Evolutionary conservation across 2,329 filamentous ascomycete genomes (phyloP).

Genomic region (Botryotinia globosa): DNA sequence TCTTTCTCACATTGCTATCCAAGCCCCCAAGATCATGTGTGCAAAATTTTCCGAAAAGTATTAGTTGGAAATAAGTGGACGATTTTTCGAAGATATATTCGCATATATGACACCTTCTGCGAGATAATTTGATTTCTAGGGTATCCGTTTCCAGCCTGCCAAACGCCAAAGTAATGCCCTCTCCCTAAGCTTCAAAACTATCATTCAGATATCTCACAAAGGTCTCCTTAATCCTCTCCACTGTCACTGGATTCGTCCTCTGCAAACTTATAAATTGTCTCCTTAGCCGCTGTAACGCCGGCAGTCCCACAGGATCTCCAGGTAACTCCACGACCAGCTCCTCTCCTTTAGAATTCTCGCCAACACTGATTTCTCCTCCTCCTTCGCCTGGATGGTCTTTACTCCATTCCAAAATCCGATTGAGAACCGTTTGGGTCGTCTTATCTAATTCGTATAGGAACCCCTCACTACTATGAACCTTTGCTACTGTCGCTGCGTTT

Average conservation of each 20-base stretch:
- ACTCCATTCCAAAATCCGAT: slow-evolving; percentile 65
- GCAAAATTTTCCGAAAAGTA: background rate
- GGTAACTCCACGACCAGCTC: slow-evolving; percentile 64
- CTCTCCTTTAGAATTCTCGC: slow-evolving; percentile 39
- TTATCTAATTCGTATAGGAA: slow-evolving; percentile 79
- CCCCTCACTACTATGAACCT: slow-evolving; percentile 60
- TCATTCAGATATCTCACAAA: slow-evolving; percentile 68
- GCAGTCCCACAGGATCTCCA: slow-evolving; percentile 61
- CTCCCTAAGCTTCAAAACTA: slow-evolving; percentile 48
- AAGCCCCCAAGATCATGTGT: background rate
- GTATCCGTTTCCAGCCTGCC: slow-evolving; percentile 24
- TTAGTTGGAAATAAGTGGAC: background rate
- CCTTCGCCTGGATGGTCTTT: slow-evolving; percentile 60
- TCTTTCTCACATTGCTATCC: background rate
- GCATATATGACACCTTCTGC: background rate
- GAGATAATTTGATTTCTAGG: slow-evolving; percentile 3
- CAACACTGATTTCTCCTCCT: slow-evolving; percentile 52
- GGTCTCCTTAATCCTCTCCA: slow-evolving; percentile 55
- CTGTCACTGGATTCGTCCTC: slow-evolving; percentile 60
- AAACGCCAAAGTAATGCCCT: slow-evolving; percentile 14
- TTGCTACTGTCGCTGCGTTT: slow-evolving; percentile 73
- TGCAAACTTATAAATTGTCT: slow-evolving; percentile 77
- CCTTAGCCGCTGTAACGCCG: slow-evolving; percentile 73
- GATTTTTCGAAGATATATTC: background rate
- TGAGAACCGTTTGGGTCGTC: slow-evolving; percentile 73